phyloP scores from a whole-genome alignment of 768 basidiomycete species.

The Podaxis sp. region DNA sequence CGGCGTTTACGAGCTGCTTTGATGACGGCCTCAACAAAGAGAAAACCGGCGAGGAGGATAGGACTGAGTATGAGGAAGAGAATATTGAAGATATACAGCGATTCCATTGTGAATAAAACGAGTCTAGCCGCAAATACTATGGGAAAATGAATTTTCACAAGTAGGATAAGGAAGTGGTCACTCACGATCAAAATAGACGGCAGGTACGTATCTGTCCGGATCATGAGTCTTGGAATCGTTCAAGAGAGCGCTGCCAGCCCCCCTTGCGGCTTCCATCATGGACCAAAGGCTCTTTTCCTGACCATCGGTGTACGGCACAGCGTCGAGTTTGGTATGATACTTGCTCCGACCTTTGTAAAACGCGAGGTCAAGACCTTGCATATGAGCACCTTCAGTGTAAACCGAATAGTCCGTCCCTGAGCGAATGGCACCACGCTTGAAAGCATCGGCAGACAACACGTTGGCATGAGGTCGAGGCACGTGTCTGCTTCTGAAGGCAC shows the following conservation, averaged over 20 bases:
- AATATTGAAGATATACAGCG: conserved; percentile 57
- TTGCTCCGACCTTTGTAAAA: conserved; percentile 74
- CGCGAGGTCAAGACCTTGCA: conserved; percentile 76
- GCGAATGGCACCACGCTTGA: conserved; percentile 61
- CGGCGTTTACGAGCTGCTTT: conserved; percentile 4
- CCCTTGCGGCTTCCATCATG: conserved; percentile 69
- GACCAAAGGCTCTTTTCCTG: conserved; percentile 63
- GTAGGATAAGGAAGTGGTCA: not conserved
- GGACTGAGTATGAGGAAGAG: conserved; percentile 65
- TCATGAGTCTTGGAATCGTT: conserved; percentile 26
- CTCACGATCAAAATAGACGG: conserved; percentile 77
- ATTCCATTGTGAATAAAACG: conserved; percentile 51
- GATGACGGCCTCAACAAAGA: conserved; percentile 28
- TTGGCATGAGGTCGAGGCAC: conserved; percentile 74
- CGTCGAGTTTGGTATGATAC: conserved; percentile 78
- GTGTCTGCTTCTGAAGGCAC: conserved; percentile 44
- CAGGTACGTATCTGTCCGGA: conserved; percentile 12
- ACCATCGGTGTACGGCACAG: conserved; percentile 57
- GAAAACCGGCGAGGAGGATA: conserved; percentile 46
- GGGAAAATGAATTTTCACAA: not conserved
- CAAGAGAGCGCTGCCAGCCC: conserved; percentile 55
- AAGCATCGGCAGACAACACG: conserved; percentile 68
- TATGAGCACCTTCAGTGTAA: conserved; percentile 45
- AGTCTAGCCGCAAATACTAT: conserved; percentile 61
- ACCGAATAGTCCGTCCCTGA: conserved; percentile 76